A percentile compares a stretch with the other conserved stretches of the same genome.
Evolutionary conservation across 768 basidiomycete species (phyloP).

Genomic region (Galerina marginata): DNA sequence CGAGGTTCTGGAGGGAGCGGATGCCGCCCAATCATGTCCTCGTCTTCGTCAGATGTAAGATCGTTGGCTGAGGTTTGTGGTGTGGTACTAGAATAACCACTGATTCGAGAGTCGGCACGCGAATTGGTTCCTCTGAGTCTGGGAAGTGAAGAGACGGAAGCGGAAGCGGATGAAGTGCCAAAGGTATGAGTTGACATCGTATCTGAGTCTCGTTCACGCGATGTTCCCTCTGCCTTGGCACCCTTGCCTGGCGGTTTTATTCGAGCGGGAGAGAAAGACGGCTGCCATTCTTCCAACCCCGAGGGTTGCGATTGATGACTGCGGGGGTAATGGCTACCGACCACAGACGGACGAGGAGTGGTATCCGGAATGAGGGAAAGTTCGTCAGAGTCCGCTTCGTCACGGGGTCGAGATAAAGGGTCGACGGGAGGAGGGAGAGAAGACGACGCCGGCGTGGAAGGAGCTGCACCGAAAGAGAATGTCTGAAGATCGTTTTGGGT

Average conservation of each 20-base stretch:
- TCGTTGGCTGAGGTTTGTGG: slow-evolving; percentile 41
- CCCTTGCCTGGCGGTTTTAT: slow-evolving; percentile 7
- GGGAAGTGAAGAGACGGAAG: slow-evolving; percentile 49
- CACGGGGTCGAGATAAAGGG: slow-evolving; percentile 38
- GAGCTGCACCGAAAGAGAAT: slow-evolving; percentile 53
- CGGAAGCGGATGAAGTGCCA: slow-evolving; percentile 50
- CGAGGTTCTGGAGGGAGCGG: slow-evolving; percentile 32
- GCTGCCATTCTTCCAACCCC: slow-evolving; percentile 18
- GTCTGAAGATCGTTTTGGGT: slow-evolving; percentile 49
- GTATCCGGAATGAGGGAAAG: slow-evolving; percentile 42
- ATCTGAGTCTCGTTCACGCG: slow-evolving; percentile 36
- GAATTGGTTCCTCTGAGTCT: slow-evolving; percentile 34
- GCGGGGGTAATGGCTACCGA: slow-evolving; percentile 34
- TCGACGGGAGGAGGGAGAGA: slow-evolving; percentile 38
- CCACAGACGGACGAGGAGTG: slow-evolving; percentile 57
- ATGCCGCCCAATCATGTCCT: slow-evolving; percentile 37
- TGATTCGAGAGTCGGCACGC: slow-evolving; percentile 28
- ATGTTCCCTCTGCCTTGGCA: slow-evolving; percentile 15
- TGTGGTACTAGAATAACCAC: slow-evolving; percentile 36
- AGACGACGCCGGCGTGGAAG: slow-evolving; percentile 32
- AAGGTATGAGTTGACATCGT: slow-evolving; percentile 55
- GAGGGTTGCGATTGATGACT: slow-evolving; percentile 39
- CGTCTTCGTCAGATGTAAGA: slow-evolving; percentile 42
- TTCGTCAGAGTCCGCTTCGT: slow-evolving; percentile 46
- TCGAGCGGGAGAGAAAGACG: slow-evolving; percentile 18